Evolutionary conservation across 371 early-diverging fungal species (phyloP).

Genomic region (Apophysomyces trapeziformis): DNA sequence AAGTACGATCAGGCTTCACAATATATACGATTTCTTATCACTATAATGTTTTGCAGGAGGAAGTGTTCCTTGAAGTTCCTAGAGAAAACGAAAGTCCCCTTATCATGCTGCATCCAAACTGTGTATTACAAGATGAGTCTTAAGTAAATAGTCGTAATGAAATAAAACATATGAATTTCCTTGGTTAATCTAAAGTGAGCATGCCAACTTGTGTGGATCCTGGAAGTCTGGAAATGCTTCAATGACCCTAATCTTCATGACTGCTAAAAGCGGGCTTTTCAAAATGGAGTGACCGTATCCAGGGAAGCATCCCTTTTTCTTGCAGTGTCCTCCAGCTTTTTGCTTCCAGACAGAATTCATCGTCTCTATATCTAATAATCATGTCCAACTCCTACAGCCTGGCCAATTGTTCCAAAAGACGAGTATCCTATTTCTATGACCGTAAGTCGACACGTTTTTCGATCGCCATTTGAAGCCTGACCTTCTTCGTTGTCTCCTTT

Average conservation of each 20-base stretch:
- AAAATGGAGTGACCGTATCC: no score
- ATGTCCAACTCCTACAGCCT: constrained; percentile 57
- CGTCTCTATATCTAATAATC: background rate
- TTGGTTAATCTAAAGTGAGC: background rate
- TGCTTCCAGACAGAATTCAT: background rate
- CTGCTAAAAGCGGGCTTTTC: no score
- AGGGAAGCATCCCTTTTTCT: background rate
- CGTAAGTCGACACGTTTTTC: constrained; percentile 42
- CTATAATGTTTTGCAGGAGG: constrained; percentile 27
- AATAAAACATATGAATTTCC: background rate
- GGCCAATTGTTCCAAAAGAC: constrained; percentile 59
- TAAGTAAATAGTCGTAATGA: background rate
- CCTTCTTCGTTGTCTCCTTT: background rate
- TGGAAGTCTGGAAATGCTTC: no score
- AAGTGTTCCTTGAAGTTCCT: constrained; percentile 54
- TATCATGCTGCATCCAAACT: constrained; percentile 71
- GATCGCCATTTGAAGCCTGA: background rate
- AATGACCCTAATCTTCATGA: no score
- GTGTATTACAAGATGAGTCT: constrained; percentile 34
- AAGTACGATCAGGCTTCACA: constrained; percentile 20
- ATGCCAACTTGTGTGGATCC: no score
- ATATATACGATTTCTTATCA: background rate
- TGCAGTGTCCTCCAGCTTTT: background rate
- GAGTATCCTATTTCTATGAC: constrained; percentile 83
- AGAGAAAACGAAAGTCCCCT: constrained; percentile 44